Base-by-base conservation (phyloP, 2,329 filamentous ascomycete species). In the Tolypocladium pustulatum region DNA sequence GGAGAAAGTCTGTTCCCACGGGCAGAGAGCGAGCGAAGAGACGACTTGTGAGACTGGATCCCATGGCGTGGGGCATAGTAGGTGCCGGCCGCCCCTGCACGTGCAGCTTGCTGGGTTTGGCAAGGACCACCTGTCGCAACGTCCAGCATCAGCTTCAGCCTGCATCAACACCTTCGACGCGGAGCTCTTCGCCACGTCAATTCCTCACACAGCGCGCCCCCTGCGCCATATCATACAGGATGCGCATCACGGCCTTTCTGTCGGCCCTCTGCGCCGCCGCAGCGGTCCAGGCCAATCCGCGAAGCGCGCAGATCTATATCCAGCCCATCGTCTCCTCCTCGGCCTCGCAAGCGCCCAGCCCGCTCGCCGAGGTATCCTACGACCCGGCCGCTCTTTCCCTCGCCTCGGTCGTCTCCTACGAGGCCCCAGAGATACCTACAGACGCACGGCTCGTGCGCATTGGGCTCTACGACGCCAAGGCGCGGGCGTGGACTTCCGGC, bases 331-430 rank as follows among this genome's bases (percentile, higher is more conserved):
- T 70, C 34, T 60, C 68, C 57, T 64, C 69, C 27, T 62, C 69
- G 2, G 22, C 12, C 51, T 60, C 70, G 53, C 53, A 58, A 17
- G 15, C 59, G 38, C 78, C 57, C 57, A 68, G 66, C 53, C 72
- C 72, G n/a, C 79, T 87, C 59, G 83, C 82, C 63, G 78, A 82
- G 62, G 72, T 87, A 60, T 72, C 76, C 60, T 86, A 82, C 75
- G 78, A 84, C 67, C 67, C 74, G 34, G 69, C 72, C n/a, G 68
- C 74, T 3, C 68, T 74, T 43, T 69, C 71, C 46, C 71, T 73
- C n/a, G 73, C 80, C 40, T 73, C 77, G 38, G 68, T 87, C 37
- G 62, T 76, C 53, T 76, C 77, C 36, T 87, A 83, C 72, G 81
- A 85, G 61, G 75, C 78, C 1, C 84, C 84, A 46, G 79, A 82